Base-by-base conservation (phyloP, 768 basidiomycete species). In the Mycena venus region DNA sequence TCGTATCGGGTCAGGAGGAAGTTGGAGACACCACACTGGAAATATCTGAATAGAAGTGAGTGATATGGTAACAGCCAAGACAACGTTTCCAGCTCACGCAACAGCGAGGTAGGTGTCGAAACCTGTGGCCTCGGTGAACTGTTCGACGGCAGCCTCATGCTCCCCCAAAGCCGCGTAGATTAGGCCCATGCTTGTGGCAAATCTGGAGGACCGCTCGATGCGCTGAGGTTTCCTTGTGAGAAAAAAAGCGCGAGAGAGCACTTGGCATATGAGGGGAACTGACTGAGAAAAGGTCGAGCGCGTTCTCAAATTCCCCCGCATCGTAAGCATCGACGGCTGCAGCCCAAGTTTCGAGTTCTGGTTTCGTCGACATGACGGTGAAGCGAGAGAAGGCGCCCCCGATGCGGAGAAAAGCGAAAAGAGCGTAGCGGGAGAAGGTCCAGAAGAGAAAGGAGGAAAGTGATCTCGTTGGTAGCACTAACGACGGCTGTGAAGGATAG, bases 1-100 rank as follows among this genome's bases (percentile, higher is more conserved):
- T 95, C 92, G 80, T 93, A 97, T 23, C 91, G 89, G 27, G 87
- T 88, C 27, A 98, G 88, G 60, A 98, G 87, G 78, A 97, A 98
- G 80, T 96, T 94, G 72, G 95, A 96, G 9, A 98, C 96, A n/a
- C n/a, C n/a, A n/a, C n/a, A n/a, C n/a, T n/a, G n/a, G n/a, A n/a
- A n/a, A n/a, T n/a, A n/a, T n/a, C 94, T 95, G 77, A 40, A 40
- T 42, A 61, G 17, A 53, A 68, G 70, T 32, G 36, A 60, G 69
- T 44, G 49, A 65, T 55, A 70, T 49, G 77, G 65, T 65, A 47
- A 68, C 53, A 65, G 42, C 42, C 42, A 49, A 47, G 53, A 47
- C 32, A 63, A 21, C 15, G 38, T 53, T 9, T n/a, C 59, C 63
- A 1, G 90, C 94, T 84, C 83, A 96, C 88, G 94, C 96, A 72